Evolutionary conservation across 495 filamentous ascomycete species (phyloP).

Genomic region (Penicillium soppii): DNA sequence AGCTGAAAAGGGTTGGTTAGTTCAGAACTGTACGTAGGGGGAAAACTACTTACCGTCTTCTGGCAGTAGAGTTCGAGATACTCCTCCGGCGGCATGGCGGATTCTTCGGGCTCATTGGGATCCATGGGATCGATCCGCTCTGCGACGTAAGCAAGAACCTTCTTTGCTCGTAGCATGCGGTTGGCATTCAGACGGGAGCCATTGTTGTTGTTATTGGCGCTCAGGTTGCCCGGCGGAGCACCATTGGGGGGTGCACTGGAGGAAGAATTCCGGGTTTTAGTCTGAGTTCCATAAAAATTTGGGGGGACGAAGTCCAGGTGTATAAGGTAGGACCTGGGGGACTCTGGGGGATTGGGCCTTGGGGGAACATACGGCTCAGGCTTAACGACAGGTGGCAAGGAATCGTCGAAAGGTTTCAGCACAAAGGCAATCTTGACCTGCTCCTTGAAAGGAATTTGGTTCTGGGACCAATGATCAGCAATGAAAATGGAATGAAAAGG

Average conservation of each 20-base stretch:
- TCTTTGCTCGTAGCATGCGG: slow-evolving; percentile 91
- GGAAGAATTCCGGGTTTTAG: background rate
- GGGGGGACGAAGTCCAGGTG: too few relatives aligned
- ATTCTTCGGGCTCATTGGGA: slow-evolving; percentile 51
- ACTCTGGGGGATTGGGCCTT: background rate
- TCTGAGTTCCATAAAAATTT: slow-evolving; percentile 10
- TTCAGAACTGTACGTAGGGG: background rate
- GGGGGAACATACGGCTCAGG: slow-evolving; percentile 50
- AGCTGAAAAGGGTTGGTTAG: slow-evolving; percentile 34
- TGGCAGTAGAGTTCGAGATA: slow-evolving; percentile 94
- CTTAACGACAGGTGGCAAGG: slow-evolving; percentile 66
- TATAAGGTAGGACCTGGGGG: background rate
- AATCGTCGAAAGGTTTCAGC: slow-evolving; percentile 77
- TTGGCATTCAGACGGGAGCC: slow-evolving; percentile 94
- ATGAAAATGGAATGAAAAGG: background rate
- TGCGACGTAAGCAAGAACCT: slow-evolving; percentile 89
- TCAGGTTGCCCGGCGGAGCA: slow-evolving; percentile 9
- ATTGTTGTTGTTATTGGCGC: slow-evolving; percentile 37
- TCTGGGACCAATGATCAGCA: slow-evolving; percentile 44
- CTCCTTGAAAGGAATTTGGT: slow-evolving; percentile 84
- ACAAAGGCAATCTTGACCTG: slow-evolving; percentile 90
- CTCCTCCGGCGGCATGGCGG: slow-evolving; percentile 77
- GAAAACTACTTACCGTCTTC: slow-evolving; percentile 64
- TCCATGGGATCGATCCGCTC: slow-evolving; percentile 77
- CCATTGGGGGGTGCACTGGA: slow-evolving; percentile 24